Evolutionary conservation across 306 rosid species (phyloP), one percentile per base, ranked within the genome.

Genomic region (Biancaea sappan): DNA sequence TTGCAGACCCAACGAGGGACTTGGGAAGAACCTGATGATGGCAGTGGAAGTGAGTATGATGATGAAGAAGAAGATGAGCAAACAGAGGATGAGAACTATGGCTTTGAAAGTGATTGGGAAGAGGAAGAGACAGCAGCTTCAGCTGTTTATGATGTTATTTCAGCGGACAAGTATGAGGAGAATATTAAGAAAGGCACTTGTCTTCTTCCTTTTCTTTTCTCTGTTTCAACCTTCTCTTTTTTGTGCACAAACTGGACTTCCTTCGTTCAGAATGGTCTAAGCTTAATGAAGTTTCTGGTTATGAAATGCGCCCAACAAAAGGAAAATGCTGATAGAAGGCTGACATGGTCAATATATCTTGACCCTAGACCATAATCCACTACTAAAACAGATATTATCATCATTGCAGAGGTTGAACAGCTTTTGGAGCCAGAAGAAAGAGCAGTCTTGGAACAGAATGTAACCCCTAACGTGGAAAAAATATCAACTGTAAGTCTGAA

Each of bases 21-120:
- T 73, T 90, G 96, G 98, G 98, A 94, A 83, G 90, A 86, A 66
- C 95, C 96, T 15, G 96, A 91, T 48, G 77, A 79, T 80, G 90
- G 84, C 56, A 87, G 85, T 61, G 90, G 75, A 35, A 88, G 91
- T 41, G 97, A 89, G 19, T 57, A n/a, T 54, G 96, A 71, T 11
- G 84, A 73, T 50, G 90, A 87, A 12, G 87, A 84, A 6, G 74
- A 77, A 14, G 90, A 79, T 11, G 87, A 84, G 52, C 81, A 78
- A 76, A 83, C 6, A 53, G 91, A 83, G 46, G 87, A 83, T 10
- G 77, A 71, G 41, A 75, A 69, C 63, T 64, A 57, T 26, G 81
- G 71, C 66, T 74, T 75, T 66, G 74, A 76, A 68, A 79, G 82
- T 81, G 87, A 86, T 63, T 72, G 66, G 80, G 93, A 79, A 85